These are phyloP conservation scores for Solanum appendiculatum DNA, from an alignment of 257 asterid species.

Conservation along the genomic window DNA sequence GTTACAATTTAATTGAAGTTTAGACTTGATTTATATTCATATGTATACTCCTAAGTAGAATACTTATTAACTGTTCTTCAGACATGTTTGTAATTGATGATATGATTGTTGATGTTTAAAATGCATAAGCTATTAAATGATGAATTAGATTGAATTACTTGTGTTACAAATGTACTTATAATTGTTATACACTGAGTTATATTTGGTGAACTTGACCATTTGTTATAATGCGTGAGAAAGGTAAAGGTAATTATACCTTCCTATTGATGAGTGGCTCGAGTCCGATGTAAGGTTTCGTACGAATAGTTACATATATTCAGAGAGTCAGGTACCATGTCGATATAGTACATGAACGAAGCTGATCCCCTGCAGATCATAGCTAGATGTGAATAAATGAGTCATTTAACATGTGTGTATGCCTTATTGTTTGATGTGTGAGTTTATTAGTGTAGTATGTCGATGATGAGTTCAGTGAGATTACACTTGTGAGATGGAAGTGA, in stretches of 20 bases:
- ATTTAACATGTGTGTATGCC: neutral
- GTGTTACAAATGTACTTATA: neutral
- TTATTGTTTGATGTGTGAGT: neutral
- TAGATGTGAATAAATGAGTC: neutral
- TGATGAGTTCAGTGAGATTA: neutral
- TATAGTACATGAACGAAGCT: neutral
- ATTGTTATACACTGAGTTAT: neutral
- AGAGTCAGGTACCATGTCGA: neutral
- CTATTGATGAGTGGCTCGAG: neutral
- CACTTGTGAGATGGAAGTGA: neutral
- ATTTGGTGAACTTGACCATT: neutral
- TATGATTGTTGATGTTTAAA: neutral
- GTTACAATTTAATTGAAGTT: neutral
- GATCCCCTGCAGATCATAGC: neutral
- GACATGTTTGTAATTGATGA: neutral
- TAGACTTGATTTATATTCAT: neutral
- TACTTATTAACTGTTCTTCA: neutral
- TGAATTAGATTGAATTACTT: neutral
- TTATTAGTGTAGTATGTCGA: neutral
- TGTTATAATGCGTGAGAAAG: neutral
- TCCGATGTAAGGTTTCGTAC: neutral
- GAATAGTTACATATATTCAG: neutral
- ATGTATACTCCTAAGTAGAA: neutral
- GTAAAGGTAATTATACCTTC: neutral
- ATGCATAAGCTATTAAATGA: neutral